Evolutionary conservation across 1,139 yeast species (phyloP), one percentile per base, ranked within the genome.

Genomic region (Suhomyces kunorum): DNA sequence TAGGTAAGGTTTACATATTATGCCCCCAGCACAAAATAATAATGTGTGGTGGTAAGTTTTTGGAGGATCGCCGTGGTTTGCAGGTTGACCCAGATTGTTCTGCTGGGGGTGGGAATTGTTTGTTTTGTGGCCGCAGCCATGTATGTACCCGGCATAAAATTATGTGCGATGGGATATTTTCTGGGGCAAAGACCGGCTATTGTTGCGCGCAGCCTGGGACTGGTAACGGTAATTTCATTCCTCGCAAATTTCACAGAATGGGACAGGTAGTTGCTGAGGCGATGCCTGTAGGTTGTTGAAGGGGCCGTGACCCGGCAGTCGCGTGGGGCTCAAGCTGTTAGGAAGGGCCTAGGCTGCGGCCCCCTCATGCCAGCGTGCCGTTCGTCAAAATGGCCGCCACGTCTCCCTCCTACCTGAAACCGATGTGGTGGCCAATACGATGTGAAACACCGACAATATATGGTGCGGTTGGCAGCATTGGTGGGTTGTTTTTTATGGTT

Each of bases 41-140:
- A 36, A 24, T 36, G 19, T n/a, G 5, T 6, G 11, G 32, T 29
- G 32, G 32, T 29, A 29, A 29, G 32, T 20, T 29, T 29, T 29
- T 29, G 13, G 24, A 12, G 12, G 34, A 31, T 31, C 34, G 27
- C 18, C 26, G 12, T 19, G 29, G 20, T 19, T 36, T 36, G 39
- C 39, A 36, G 39, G 39, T 36, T 36, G 32, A 15, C 24, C 24
- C 32, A 32, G 35, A 23, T 23, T 32, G 23, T 24, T 31, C 32
- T 29, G 23, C 24, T 20, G 24, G 24, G 24, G 24, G 24, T 20
- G 34, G 34, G 34, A 16, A 31, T 31, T 31, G 34, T 31, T 31
- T 19, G 11, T 13, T 22, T 23, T 31, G 34, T 31, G 34, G 5
- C 18, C 18, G 18, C 15, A 5, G 29, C 9, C 14, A 50, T 49